Evolutionary conservation across 208 protist species (phyloP), one percentile per base, ranked within the genome.

Genomic region (Leishmania arabica): DNA sequence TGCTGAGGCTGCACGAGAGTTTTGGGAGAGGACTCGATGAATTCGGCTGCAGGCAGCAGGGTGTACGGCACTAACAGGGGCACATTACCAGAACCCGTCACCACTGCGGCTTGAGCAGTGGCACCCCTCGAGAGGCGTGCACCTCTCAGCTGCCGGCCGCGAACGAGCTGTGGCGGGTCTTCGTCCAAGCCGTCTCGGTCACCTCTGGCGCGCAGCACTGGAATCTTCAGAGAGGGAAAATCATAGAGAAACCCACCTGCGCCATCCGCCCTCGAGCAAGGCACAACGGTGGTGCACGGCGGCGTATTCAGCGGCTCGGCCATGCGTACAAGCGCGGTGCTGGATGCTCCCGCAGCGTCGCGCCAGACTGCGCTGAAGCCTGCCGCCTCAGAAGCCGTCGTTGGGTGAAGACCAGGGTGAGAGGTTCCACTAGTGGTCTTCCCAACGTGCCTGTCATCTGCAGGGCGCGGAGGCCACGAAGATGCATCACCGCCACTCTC

Each of bases 221-320:
- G 77, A 42, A 74, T 21, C 51, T 24, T 53, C 21, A 80, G 27
- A 80, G 65, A 72, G 5, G 77, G 77, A 34, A 74, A 27, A 42
- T 70, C 66, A 6, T 74, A 37, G 3, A 56, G 27, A 49, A 42
- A n/a, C 5, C 45, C 37, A 34, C 70, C 42, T 21, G 45, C 27
- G 31, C 45, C 24, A 24, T 51, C 17, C 42, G 15, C 58, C 4
- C 45, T 42, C 5, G 17, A 37, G 45, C 53, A 9, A 27, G 37
- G 45, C 47, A 40, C 34, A 19, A 13, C 40, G 27, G 74, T 47
- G 4, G 27, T 34, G 27, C 15, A 68, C 31, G 11, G 31, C 17
- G 62, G 15, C 5, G 31, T 21, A 68, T 31, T 68, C 31, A 68
- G 62, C 31, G 13, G 31, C 31, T 27, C 62, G 31, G 62, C 40